These are phyloP conservation scores for Helichrysum umbraculigerum DNA, from an alignment of 129 eudicot genomes.

Conservation along the genomic window DNA sequence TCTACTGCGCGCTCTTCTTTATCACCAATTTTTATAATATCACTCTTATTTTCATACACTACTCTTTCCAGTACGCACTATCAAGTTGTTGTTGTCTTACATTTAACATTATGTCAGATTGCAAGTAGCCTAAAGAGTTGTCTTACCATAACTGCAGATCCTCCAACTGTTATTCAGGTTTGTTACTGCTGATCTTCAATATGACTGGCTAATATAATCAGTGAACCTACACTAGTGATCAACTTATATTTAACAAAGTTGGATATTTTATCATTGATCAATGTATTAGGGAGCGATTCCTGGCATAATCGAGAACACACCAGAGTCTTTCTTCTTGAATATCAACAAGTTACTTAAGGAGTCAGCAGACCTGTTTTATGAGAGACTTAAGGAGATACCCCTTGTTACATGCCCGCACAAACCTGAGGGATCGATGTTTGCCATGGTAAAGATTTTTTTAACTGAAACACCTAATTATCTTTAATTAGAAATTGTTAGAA, in stretches of 20 bases:
- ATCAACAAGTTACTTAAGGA: conserved; percentile 37
- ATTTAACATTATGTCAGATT: conserved; percentile 28
- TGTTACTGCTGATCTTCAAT: not conserved
- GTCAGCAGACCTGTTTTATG: conserved; percentile 35
- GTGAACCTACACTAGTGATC: too few relatives aligned
- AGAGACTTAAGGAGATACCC: conserved; percentile 46
- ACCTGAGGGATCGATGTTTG: conserved; percentile 61
- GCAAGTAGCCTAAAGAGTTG: conserved; percentile 43
- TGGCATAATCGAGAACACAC: conserved; percentile 42
- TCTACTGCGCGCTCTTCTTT: too few relatives aligned
- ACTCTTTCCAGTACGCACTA: not conserved
- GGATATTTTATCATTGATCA: not conserved
- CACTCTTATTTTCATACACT: not conserved
- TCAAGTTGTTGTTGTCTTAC: not conserved
- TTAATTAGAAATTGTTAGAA: not conserved
- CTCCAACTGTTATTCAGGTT: conserved; percentile 58
- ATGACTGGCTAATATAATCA: not conserved
- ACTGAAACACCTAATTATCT: not conserved
- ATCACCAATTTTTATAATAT: not conserved
- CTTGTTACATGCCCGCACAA: conserved; percentile 44
- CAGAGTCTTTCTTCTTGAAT: conserved; percentile 42
- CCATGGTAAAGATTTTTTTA: conserved; percentile 35
- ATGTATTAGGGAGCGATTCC: conserved; percentile 47
- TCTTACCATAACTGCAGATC: conserved; percentile 49
- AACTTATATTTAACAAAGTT: not conserved